Evolutionary conservation across 768 basidiomycete species (phyloP).

Genomic region (Tylopilus rubrobrunneus): DNA sequence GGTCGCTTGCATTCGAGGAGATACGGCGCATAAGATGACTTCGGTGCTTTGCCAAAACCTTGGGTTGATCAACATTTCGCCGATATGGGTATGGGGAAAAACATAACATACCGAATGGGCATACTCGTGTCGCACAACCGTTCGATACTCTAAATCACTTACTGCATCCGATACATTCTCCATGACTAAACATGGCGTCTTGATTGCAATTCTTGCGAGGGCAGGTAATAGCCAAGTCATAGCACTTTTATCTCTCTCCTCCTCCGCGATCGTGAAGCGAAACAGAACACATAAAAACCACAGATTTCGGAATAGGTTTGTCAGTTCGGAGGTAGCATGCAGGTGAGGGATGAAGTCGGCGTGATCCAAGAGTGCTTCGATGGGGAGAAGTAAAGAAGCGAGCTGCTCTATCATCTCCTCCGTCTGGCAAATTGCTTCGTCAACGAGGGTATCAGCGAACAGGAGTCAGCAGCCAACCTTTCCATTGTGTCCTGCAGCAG

Average conservation of each 20-base stretch:
- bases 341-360: conserved; percentile 59
- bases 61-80: conserved; percentile 4
- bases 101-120: conserved; percentile 57
- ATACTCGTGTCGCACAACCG: conserved; percentile 84
- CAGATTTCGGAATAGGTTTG: conserved; percentile 81
- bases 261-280: conserved; percentile 55
- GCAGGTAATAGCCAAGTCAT: conserved; percentile 80
- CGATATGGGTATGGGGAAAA: neutral
- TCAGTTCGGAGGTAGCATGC: conserved; percentile 53
- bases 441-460: conserved; percentile 3
- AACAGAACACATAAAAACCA: conserved; percentile 94
- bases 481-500: conserved; percentile 58
- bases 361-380: conserved; percentile 82
- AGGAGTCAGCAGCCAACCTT: conserved; percentile 45
- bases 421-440: conserved; percentile 38
- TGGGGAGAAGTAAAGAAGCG: conserved; percentile 83
- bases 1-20: conserved; percentile 59
- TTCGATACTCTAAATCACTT: conserved; percentile 90
- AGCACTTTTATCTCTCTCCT: conserved; percentile 50
- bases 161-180: conserved; percentile 81
- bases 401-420: conserved; percentile 86
- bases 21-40: conserved; percentile 60
- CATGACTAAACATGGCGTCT: conserved; percentile 80
- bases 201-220: conserved; percentile 73
- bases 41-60: conserved; percentile 75